A percentile compares a stretch with the other conserved stretches of the same genome.
These are phyloP conservation scores for Fusarium marasasianum DNA, from an alignment of 2,329 filamentous ascomycete species.

Conservation along the genomic window DNA sequence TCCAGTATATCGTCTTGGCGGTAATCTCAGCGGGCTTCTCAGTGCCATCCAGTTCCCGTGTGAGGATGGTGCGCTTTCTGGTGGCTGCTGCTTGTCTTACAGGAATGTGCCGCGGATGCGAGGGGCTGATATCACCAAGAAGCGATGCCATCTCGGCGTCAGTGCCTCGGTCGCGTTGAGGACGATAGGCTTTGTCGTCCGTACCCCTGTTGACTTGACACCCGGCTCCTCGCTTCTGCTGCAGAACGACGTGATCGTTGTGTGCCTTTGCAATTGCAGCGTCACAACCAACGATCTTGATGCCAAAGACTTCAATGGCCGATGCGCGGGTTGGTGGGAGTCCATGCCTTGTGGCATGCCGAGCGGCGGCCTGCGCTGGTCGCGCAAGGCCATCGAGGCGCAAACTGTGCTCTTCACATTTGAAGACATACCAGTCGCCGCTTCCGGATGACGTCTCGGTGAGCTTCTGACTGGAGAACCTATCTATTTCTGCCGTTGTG, in stretches of 20 bases:
- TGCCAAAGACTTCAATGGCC: neutral
- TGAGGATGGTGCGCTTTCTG: neutral
- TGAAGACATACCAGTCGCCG: neutral
- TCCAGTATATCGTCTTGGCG: neutral
- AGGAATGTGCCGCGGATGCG: fast-evolving
- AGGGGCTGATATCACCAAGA: neutral
- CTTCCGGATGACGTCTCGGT: neutral
- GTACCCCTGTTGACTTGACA: fast-evolving
- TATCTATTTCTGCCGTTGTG: neutral
- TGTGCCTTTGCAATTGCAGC: neutral
- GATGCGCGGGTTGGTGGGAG: neutral
- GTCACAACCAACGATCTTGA: neutral
- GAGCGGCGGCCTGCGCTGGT: neutral
- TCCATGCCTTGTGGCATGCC: neutral
- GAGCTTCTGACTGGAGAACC: neutral
- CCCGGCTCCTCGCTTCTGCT: fast-evolving
- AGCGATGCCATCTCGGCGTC: neutral
- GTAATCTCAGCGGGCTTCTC: neutral
- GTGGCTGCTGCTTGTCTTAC: fast-evolving
- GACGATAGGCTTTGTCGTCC: neutral
- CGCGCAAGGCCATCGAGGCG: neutral
- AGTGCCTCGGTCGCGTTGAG: too few relatives aligned
- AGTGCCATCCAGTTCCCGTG: neutral
- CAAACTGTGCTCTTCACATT: neutral
- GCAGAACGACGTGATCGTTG: neutral